phyloP scores from a whole-genome alignment of 305 asterid genomes.

The Euphrasia arctica region DNA sequence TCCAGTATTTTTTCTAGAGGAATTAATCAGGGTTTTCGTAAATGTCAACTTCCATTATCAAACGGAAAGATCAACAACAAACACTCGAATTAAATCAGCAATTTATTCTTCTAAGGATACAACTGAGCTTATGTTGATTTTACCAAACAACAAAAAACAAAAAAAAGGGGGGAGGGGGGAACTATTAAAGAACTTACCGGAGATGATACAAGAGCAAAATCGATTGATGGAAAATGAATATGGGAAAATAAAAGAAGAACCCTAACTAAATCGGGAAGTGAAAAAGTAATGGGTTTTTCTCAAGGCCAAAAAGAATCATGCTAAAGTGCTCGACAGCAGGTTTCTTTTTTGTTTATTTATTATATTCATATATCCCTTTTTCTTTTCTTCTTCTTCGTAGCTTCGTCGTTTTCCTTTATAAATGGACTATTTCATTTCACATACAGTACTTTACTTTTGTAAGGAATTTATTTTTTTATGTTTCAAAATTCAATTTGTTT shows the following conservation, averaged over 20 bases:
- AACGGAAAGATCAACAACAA: constrained; percentile 24
- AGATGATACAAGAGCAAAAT: not conserved
- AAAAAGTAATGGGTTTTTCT: constrained; percentile 4
- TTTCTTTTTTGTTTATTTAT: too few species aligned
- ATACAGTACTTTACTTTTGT: too few species aligned
- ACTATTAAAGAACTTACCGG: not conserved
- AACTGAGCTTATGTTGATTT: not conserved
- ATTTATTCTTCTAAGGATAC: constrained; percentile 2
- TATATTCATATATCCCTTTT: too few species aligned
- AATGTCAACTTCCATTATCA: constrained; percentile 41
- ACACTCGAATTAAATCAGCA: constrained; percentile 3
- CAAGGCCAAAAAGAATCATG: not conserved
- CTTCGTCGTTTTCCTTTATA: too few species aligned
- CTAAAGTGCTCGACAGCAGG: not conserved
- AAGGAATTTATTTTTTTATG: too few species aligned
- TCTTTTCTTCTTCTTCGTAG: too few species aligned
- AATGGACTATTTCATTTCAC: too few species aligned
- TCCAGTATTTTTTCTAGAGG: not conserved
- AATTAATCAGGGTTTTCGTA: constrained; percentile 36
- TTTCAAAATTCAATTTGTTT: too few species aligned
- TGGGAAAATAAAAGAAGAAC: constrained; percentile 26
- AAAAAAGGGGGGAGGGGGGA: too few species aligned
- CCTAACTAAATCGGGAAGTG: constrained; percentile 33
- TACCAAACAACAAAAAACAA: too few species aligned
- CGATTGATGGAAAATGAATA: constrained; percentile 11